These are phyloP conservation scores for Boletus patriciae DNA, from an alignment of 768 basidiomycete genomes.

Conservation along the genomic window DNA sequence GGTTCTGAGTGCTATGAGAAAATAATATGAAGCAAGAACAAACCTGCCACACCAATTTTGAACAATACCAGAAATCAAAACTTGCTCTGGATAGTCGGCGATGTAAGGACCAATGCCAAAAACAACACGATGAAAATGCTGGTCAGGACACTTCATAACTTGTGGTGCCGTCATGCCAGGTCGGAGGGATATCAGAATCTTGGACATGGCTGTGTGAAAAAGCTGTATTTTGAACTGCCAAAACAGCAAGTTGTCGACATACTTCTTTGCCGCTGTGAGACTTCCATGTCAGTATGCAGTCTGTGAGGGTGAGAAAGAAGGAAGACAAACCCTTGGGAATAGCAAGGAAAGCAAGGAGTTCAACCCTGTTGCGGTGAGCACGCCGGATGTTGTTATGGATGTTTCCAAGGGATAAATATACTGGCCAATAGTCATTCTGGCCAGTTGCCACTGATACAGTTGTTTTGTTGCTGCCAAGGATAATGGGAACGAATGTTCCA, in stretches of 20 bases:
- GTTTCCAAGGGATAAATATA: constrained; percentile 1
- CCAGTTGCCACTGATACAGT: neutral
- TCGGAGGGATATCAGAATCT: neutral
- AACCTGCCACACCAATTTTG: constrained; percentile 6
- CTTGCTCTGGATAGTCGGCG: constrained; percentile 38
- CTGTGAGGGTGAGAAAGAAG: too few relatives aligned
- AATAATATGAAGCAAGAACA: neutral
- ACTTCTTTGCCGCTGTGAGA: constrained; percentile 5
- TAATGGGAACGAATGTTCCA: neutral
- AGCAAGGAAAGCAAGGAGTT: constrained; percentile 27
- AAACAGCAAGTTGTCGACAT: constrained; percentile 11
- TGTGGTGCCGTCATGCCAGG: constrained; percentile 28
- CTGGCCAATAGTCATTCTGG: neutral
- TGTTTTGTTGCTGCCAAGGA: constrained; percentile 1
- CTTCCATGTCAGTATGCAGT: too few relatives aligned
- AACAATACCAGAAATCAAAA: constrained; percentile 5
- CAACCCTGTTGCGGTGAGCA: neutral
- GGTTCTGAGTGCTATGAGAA: too few relatives aligned
- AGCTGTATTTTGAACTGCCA: constrained; percentile 33
- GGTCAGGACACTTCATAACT: neutral
- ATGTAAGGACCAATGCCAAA: neutral
- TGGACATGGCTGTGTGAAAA: constrained; percentile 33
- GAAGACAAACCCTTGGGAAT: constrained; percentile 26
- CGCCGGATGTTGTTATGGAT: neutral
- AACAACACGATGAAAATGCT: neutral